Evolutionary conservation across 768 basidiomycete genomes (phyloP).

Genomic region (Bullera alba): DNA sequence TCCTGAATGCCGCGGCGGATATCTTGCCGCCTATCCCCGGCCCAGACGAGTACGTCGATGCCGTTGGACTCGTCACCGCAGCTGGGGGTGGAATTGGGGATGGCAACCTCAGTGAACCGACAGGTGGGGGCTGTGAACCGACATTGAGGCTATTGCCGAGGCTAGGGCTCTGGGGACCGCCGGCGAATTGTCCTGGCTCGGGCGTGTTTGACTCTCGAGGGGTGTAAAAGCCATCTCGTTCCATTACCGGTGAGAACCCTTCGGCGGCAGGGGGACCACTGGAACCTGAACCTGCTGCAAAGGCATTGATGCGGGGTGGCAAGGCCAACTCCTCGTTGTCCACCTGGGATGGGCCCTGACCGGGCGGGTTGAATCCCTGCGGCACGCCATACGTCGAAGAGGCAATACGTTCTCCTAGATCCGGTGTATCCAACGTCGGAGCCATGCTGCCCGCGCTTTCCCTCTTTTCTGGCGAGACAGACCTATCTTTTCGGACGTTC

Average conservation of each 20-base stretch:
- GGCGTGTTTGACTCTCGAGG: neutral
- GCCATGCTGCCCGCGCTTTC: slow-evolving; percentile 2
- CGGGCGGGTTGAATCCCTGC: neutral
- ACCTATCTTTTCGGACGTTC: slow-evolving; percentile 19
- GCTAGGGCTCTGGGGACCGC: neutral
- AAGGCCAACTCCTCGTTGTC: neutral
- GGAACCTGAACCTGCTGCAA: neutral
- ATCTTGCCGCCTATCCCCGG: slow-evolving; percentile 29
- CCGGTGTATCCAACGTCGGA: neutral
- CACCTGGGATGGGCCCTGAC: neutral
- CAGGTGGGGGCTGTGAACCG: neutral
- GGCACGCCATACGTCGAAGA: neutral
- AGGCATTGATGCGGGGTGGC: neutral
- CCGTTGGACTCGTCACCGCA: neutral
- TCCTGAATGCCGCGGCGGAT: slow-evolving; percentile 34
- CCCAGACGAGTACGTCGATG: neutral
- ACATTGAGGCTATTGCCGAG: too few species aligned
- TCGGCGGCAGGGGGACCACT: neutral
- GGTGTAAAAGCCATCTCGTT: neutral
- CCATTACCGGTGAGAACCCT: too few species aligned
- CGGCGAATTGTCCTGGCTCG: neutral
- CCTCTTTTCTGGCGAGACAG: slow-evolving; percentile 10
- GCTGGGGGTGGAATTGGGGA: neutral
- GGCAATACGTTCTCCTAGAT: neutral
- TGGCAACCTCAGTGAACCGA: neutral